Evolutionary conservation across 345 rosid species (phyloP).

Genomic region (Jatropha curcas): DNA sequence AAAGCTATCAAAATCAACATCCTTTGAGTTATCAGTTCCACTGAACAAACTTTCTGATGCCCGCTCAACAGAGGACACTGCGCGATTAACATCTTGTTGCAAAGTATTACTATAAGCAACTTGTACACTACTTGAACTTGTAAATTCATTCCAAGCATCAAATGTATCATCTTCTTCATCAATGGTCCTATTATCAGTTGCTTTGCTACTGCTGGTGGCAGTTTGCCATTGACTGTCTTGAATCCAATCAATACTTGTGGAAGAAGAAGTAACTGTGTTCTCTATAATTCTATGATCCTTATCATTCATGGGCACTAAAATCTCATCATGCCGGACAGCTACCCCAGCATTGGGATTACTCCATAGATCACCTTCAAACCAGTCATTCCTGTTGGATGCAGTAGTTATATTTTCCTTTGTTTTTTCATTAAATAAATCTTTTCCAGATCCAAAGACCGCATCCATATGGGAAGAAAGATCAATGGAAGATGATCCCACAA

Average conservation of each 20-base stretch:
- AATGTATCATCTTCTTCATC: slow-evolving; percentile 53
- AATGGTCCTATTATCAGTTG: slow-evolving; percentile 27
- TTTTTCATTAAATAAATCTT: slow-evolving; percentile 29
- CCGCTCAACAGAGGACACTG: slow-evolving; percentile 32
- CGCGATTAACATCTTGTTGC: slow-evolving; percentile 28
- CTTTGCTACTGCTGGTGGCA: slow-evolving; percentile 20
- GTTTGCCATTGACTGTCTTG: slow-evolving; percentile 42
- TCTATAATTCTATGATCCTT: slow-evolving; percentile 26
- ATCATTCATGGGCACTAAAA: slow-evolving; percentile 22
- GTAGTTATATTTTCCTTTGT: slow-evolving; percentile 33
- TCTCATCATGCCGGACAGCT: slow-evolving; percentile 26
- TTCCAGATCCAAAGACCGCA: slow-evolving; percentile 57
- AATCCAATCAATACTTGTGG: slow-evolving; percentile 46
- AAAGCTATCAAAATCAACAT: slow-evolving; percentile 39
- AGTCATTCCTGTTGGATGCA: slow-evolving; percentile 38
- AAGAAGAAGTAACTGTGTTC: slow-evolving; percentile 23
- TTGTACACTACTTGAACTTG: slow-evolving; percentile 39
- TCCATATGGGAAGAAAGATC: slow-evolving; percentile 64
- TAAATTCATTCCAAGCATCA: slow-evolving; percentile 69
- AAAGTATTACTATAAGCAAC: slow-evolving; percentile 26
- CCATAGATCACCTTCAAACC: slow-evolving; percentile 54
- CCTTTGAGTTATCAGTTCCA: slow-evolving; percentile 22
- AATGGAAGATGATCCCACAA: slow-evolving; percentile 41
- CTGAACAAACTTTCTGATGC: slow-evolving; percentile 40
- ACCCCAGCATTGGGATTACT: slow-evolving; percentile 27